These are phyloP conservation scores for Fraxinus paxiana DNA, from an alignment of 305 asterid species.

Conservation along the genomic window DNA sequence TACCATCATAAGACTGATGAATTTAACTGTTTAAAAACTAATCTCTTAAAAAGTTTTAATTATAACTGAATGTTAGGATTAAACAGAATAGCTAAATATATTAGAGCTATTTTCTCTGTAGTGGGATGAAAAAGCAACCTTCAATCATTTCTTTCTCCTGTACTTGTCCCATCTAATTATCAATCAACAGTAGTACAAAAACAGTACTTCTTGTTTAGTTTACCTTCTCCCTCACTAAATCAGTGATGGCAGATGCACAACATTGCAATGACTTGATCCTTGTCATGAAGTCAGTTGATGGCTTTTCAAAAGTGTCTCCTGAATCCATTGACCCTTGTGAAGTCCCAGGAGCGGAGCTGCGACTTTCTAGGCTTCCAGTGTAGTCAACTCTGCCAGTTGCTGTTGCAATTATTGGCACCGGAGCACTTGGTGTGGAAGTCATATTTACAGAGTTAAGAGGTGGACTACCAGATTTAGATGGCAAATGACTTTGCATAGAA, in stretches of 20 bases:
- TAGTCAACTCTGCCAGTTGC: conserved; percentile 38
- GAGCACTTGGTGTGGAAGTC: conserved; percentile 47
- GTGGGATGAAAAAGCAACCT: neutral
- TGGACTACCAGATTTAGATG: conserved; percentile 46
- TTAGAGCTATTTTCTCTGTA: neutral
- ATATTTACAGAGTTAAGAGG: conserved; percentile 38
- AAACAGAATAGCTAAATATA: neutral
- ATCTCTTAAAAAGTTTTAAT: neutral
- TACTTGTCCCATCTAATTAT: neutral
- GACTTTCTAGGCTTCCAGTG: conserved; percentile 46
- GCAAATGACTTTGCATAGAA: conserved; percentile 45
- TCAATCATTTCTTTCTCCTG: neutral
- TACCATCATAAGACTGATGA: neutral
- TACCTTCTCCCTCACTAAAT: conserved; percentile 81
- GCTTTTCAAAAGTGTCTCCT: conserved; percentile 47
- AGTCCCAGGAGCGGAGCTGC: conserved; percentile 54
- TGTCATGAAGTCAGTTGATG: conserved; percentile 59
- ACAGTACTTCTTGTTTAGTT: conserved; percentile 1
- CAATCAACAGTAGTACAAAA: neutral
- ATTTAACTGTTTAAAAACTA: neutral
- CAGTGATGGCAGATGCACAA: conserved; percentile 62
- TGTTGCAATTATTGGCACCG: conserved; percentile 47
- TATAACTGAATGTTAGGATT: neutral
- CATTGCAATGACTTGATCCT: conserved; percentile 68
- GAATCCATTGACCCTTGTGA: conserved; percentile 56